Conservation (phyloP, 306 rosid genomes). For the Canavalia gladiata region DNA sequence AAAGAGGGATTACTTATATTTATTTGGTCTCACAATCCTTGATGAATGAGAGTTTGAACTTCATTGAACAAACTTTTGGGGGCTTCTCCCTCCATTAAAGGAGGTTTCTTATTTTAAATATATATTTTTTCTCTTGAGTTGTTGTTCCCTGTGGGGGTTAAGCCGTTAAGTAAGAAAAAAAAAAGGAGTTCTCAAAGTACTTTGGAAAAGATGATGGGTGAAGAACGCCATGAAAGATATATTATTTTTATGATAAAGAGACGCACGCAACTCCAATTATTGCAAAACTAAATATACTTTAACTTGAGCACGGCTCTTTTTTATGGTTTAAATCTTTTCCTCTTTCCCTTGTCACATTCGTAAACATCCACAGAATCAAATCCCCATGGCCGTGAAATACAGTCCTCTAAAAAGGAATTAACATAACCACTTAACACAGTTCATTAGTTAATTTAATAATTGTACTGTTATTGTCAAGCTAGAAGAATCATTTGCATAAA, state of each 20-base stretch:
- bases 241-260: neutral
- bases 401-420: conserved; percentile 48
- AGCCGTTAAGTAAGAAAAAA: conserved; percentile 47
- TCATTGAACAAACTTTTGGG: too few species aligned
- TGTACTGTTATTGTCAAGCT: conserved; percentile 43
- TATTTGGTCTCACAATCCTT: too few species aligned
- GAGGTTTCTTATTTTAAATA: neutral
- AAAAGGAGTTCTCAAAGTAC: conserved; percentile 43
- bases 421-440: conserved; percentile 38
- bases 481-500: conserved; percentile 49
- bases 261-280: conserved; percentile 43
- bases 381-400: conserved; percentile 31
- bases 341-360: neutral
- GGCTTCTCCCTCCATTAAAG: conserved; percentile 5
- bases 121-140: conserved; percentile 44
- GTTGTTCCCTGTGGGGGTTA: conserved; percentile 46
- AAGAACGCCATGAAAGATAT: neutral
- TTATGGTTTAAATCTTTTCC: neutral
- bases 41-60: too few species aligned
- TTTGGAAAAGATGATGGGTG: conserved; percentile 24
- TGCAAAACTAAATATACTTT: conserved; percentile 8
- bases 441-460: conserved; percentile 25
- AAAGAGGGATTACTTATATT: too few species aligned
- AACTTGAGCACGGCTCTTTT: conserved; percentile 28
- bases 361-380: conserved; percentile 48